Percentiles rank a stretch among this genome's conserved stretches.
Evolutionary conservation across 2,329 filamentous ascomycete genomes (phyloP).

Genomic region (Peltaster fructicola): DNA sequence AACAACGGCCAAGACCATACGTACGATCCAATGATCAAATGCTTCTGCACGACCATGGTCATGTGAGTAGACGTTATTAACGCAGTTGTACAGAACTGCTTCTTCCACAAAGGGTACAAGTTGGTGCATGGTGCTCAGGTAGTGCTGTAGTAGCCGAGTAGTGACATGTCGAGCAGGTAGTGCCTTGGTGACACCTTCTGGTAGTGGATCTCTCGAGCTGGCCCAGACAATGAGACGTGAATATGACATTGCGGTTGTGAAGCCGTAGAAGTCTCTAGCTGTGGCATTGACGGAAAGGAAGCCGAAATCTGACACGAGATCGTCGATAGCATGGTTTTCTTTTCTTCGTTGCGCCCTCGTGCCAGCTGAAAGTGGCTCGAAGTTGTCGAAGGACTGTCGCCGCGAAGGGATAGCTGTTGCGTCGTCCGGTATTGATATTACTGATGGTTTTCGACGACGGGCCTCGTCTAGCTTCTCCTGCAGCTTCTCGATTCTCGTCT

Average conservation of each 20-base stretch:
- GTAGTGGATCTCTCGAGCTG: constrained; percentile 54
- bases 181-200: constrained; percentile 38
- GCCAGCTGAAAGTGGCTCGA: constrained; percentile 15
- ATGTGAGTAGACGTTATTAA: constrained; percentile 67
- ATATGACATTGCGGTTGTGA: constrained; percentile 80
- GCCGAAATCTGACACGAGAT: constrained; percentile 84
- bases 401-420: constrained; percentile 25
- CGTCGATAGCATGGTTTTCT: constrained; percentile 77
- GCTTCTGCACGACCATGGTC: constrained; percentile 42
- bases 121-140: constrained; percentile 64
- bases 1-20: constrained; percentile 75
- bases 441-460: constrained; percentile 54
- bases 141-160: constrained; percentile 58
- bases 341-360: constrained; percentile 30
- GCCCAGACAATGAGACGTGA: constrained; percentile 75
- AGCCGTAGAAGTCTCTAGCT: constrained; percentile 80
- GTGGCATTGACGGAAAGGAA: constrained; percentile 92
- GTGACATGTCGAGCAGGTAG: constrained; percentile 57
- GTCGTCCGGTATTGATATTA: constrained; percentile 46
- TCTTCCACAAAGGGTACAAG: constrained; percentile 73
- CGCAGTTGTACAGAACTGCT: constrained; percentile 54
- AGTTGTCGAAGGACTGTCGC: constrained; percentile 21
- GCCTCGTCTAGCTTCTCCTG: constrained; percentile 52
- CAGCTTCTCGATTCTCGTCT: constrained; percentile 74
- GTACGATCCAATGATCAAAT: constrained; percentile 70